Evolutionary conservation across 176 grass and related monocot genomes (phyloP).

Genomic region (Oryza nivara): DNA sequence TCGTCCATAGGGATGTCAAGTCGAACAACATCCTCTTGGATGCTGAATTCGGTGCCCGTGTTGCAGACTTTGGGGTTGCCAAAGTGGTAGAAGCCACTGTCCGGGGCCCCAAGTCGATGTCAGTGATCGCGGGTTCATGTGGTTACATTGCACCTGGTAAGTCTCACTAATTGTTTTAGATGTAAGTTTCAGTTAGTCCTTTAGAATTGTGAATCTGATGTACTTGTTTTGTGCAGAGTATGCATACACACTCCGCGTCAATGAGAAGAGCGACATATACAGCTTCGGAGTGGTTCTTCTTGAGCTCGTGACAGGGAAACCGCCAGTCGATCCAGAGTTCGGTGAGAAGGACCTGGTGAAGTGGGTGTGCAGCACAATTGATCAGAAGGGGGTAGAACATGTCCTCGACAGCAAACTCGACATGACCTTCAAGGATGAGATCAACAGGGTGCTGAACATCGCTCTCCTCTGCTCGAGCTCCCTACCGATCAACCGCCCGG

Average conservation of each 20-base stretch:
- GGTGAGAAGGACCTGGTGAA: constrained; percentile 94
- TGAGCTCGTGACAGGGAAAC: constrained; percentile 78
- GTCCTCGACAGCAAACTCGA: constrained; percentile 69
- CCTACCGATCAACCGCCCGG: constrained; percentile 79
- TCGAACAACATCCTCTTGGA: constrained; percentile 93
- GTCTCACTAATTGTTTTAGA: neutral
- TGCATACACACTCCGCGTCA: constrained; percentile 84
- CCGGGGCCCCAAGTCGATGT: constrained; percentile 67
- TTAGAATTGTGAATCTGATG: constrained; percentile 1
- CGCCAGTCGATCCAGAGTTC: constrained; percentile 69
- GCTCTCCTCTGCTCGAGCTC: constrained; percentile 78
- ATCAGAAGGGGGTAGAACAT: constrained; percentile 64
- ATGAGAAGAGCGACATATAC: constrained; percentile 93
- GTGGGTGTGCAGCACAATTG: constrained; percentile 72
- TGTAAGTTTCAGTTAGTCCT: neutral
- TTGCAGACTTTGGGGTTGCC: constrained; percentile 82
- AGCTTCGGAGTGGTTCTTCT: constrained; percentile 94
- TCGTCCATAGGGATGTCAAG: constrained; percentile 91
- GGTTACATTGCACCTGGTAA: constrained; percentile 93
- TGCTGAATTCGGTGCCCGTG: constrained; percentile 58
- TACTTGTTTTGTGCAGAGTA: constrained; percentile 56
- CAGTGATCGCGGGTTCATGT: constrained; percentile 72
- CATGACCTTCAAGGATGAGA: constrained; percentile 57
- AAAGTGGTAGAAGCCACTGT: constrained; percentile 59
- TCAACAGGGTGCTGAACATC: constrained; percentile 66